Evolutionary conservation across 78 protist genomes (phyloP), one percentile per base, ranked within the genome.

Genomic region (Dictyostelium purpureum): DNA sequence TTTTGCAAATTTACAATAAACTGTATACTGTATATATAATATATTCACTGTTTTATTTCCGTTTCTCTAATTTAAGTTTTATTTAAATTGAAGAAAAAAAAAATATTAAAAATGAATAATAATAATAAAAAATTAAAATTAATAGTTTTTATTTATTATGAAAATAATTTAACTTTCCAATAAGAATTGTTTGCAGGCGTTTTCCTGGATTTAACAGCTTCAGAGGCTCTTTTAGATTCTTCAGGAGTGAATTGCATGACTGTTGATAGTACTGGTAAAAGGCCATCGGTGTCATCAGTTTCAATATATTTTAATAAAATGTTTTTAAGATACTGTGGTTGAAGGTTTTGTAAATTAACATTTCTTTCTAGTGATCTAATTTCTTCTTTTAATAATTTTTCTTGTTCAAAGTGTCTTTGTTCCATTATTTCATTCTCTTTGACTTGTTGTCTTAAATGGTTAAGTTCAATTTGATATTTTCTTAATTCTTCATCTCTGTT

Each of bases 401-500:
- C 90, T 71, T 83, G 90, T 11, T 83, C 90, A 9, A 70, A 9
- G 28, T 83, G 90, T 56, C 66, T 83, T 54, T 83, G 70, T 56
- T 83, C 90, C 69, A 69, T 70, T 19, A 43, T 51, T 43, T 83
- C 90, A 56, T 80, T 40, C 31, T 83, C 90, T 19, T 18, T 51
- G 19, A 85, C 57, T 12, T 59, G 19, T 0, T 40, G 35, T 73
- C 42, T 73, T 35, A 73, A 85, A 21, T 57, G 57, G 38, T 57
- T 45, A 38, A 73, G 57, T 73, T 85, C 59, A 31, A 14, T 26
- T 40, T 70, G 63, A 26, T 42, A 45, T 47, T 73, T 85, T 70
- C 92, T 70, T 33, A 85, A 73, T 59, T 85, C 92, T 74, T 85
- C 82, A 59, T 85, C 92, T 74, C 92, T 70, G 26, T 31, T 51